phyloP scores from a whole-genome alignment of 306 rosid genomes.

The Prunus davidiana region DNA sequence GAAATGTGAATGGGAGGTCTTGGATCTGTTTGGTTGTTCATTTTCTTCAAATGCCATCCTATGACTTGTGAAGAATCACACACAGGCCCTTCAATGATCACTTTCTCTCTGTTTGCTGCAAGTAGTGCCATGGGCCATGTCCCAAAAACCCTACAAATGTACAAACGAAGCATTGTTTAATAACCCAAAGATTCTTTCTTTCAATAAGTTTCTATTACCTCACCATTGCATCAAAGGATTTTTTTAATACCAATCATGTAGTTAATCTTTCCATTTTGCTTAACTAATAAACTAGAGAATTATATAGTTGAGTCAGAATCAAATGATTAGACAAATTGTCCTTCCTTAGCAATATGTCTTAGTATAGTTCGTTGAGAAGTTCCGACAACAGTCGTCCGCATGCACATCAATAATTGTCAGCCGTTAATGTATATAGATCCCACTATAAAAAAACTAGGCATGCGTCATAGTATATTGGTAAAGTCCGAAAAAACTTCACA shows the following conservation, averaged over 20 bases:
- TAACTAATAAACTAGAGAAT: background rate
- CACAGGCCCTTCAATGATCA: constrained; percentile 83
- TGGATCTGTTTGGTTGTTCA: constrained; percentile 55
- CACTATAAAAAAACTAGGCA: background rate
- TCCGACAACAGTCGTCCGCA: too few relatives aligned
- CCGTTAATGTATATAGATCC: background rate
- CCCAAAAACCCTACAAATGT: constrained; percentile 68
- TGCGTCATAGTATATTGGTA: background rate
- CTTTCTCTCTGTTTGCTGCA: constrained; percentile 57
- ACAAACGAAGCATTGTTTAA: background rate
- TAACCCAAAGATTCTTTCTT: background rate
- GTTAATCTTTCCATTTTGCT: background rate
- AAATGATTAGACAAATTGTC: background rate
- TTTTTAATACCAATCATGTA: background rate
- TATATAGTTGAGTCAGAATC: background rate
- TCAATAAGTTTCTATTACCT: background rate
- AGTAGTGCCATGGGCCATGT: constrained; percentile 86
- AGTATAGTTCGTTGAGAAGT: background rate
- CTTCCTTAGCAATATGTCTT: background rate
- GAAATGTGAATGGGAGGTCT: constrained; percentile 74
- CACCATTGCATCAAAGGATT: background rate
- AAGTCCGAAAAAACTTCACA: background rate
- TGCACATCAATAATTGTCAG: background rate
- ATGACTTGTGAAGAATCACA: constrained; percentile 87
- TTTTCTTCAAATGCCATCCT: constrained; percentile 80